A percentile compares a stretch with the other conserved stretches of the same genome.
These are phyloP conservation scores for Phytophthora hybrid DNA, from an alignment of 352 stramenopile genomes.

Conservation along the genomic window DNA sequence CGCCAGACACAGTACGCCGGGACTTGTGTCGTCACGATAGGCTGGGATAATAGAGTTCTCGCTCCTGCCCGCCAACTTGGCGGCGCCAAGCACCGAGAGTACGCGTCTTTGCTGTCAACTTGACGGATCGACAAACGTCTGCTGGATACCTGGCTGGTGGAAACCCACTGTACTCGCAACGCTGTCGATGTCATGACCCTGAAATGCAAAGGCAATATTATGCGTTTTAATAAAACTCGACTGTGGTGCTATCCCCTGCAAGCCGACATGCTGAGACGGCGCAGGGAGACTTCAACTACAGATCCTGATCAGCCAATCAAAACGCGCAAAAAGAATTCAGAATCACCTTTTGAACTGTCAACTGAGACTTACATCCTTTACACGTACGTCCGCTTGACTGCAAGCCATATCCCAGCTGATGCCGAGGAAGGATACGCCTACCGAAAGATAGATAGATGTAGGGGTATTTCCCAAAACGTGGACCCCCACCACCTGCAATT, in stretches of 20 bases:
- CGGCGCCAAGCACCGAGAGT: background rate
- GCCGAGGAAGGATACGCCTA: slow-evolving; percentile 13
- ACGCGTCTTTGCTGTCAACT: slow-evolving; percentile 2
- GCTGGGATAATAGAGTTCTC: slow-evolving; percentile 7
- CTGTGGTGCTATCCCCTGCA: background rate
- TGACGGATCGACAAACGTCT: background rate
- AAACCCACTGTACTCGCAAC: background rate
- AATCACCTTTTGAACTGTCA: slow-evolving; percentile 3
- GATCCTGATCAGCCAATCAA: slow-evolving; percentile 9
- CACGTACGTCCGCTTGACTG: slow-evolving; percentile 9
- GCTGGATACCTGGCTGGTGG: background rate
- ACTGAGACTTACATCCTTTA: slow-evolving; percentile 24
- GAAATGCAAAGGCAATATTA: background rate
- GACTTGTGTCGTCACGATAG: slow-evolving; percentile 19
- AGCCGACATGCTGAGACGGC: slow-evolving; percentile 21
- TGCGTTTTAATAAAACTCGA: background rate
- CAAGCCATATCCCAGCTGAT: slow-evolving; percentile 30
- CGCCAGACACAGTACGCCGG: background rate
- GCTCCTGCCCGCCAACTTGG: background rate
- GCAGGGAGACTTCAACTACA: slow-evolving; percentile 13
- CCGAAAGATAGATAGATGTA: slow-evolving; percentile 9
- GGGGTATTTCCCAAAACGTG: too few relatives aligned
- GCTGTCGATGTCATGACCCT: too few relatives aligned
- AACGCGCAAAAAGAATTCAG: slow-evolving; percentile 18
- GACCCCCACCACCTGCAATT: too few relatives aligned